phyloP scores from a whole-genome alignment of 208 protist genomes.

The Porcisia hertigi region DNA sequence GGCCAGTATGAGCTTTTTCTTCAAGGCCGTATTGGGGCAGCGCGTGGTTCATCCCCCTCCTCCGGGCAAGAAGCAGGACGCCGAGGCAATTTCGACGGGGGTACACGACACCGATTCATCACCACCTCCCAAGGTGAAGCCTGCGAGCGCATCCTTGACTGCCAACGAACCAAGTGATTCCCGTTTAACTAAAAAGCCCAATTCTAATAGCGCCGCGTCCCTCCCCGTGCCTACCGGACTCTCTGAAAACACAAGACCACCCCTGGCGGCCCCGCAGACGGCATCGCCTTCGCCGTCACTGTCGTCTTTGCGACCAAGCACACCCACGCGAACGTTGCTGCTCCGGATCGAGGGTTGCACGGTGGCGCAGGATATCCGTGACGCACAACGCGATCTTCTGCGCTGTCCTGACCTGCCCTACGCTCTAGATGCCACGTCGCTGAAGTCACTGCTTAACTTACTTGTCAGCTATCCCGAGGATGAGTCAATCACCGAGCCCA shows the following conservation, averaged over 20 bases:
- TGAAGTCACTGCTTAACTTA: conserved; percentile 45
- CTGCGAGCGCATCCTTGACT: not conserved
- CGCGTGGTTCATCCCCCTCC: conserved; percentile 71
- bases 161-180: not conserved
- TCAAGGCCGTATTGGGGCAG: conserved; percentile 72
- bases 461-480: conserved; percentile 39
- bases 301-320: conserved; percentile 13
- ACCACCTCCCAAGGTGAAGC: not conserved
- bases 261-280: not conserved
- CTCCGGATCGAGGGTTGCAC: conserved; percentile 73
- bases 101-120: not conserved
- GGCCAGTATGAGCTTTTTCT: conserved; percentile 70
- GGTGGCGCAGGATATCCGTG: conserved; percentile 80
- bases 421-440: conserved; percentile 44
- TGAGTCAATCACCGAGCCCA: conserved; percentile 29
- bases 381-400: conserved; percentile 63
- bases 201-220: not conserved
- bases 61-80: not conserved
- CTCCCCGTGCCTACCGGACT: not conserved
- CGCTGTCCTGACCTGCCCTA: conserved; percentile 57
- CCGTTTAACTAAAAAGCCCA: not conserved
- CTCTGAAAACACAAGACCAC: not conserved
- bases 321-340: conserved; percentile 61
- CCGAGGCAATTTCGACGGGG: not conserved
- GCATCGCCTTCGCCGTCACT: not conserved